Percentiles rank a stretch among this genome's conserved stretches.
phyloP scores from a whole-genome alignment of 306 rosid genomes.

The Cajanus cajan region DNA sequence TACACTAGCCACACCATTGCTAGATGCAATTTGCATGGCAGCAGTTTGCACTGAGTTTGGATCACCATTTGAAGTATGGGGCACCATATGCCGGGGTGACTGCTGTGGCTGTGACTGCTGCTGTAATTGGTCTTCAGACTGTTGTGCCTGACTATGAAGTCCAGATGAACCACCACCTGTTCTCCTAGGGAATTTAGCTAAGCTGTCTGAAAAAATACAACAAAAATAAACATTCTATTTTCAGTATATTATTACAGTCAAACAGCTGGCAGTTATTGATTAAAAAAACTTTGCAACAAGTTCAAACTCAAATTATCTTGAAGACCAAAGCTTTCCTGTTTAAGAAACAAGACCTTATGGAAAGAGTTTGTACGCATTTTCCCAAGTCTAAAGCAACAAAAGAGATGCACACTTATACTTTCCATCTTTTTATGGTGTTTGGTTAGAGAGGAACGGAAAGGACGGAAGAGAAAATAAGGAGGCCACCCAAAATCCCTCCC shows the following conservation, averaged over 20 bases:
- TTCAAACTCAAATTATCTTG: not conserved
- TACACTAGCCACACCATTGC: conserved; percentile 71
- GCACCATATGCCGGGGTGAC: conserved; percentile 48
- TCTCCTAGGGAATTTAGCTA: conserved; percentile 90
- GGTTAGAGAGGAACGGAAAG: not conserved
- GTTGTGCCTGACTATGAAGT: conserved; percentile 63
- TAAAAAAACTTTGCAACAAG: not conserved
- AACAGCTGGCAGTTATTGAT: conserved; percentile 7
- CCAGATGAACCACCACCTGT: conserved; percentile 64
- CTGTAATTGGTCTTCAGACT: conserved; percentile 61
- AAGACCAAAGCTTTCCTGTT: not conserved
- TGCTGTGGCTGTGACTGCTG: conserved; percentile 39
- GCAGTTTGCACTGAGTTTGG: conserved; percentile 51
- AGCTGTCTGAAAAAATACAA: conserved; percentile 62
- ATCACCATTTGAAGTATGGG: conserved; percentile 60
- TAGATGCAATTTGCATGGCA: conserved; percentile 63
- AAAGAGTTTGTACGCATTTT: not conserved
- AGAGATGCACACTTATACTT: not conserved
- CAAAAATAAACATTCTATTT: not conserved
- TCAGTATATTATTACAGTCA: not conserved
- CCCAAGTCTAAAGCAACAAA: not conserved
- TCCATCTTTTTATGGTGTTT: not conserved
- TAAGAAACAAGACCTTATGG: not conserved
- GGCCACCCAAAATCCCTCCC: not conserved
- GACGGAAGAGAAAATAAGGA: not conserved